Percentiles rank a stretch among this genome's conserved stretches.
phyloP scores from a whole-genome alignment of 805 yeast species.

The Kodamaea leandrae region DNA sequence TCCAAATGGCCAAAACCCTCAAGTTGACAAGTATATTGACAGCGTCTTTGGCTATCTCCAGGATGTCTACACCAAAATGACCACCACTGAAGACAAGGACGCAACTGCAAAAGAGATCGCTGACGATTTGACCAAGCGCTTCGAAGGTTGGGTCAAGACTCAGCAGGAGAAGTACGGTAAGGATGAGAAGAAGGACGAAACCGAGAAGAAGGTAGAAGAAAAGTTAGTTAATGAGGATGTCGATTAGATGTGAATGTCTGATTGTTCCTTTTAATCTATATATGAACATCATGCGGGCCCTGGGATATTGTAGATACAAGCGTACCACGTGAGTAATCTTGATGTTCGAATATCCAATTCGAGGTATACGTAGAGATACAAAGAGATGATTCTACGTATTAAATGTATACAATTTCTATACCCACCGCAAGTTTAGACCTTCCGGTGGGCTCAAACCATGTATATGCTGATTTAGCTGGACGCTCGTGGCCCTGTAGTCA shows the following conservation, averaged over 20 bases:
- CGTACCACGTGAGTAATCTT: no score
- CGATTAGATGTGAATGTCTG: no score
- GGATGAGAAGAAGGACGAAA: conserved; percentile 11
- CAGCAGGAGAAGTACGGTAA: conserved; percentile 10
- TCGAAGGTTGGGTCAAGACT: conserved; percentile 26
- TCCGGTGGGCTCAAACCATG: conserved; percentile 49
- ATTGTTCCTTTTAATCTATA: no score
- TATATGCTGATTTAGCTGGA: conserved; percentile 38
- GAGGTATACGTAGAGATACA: background rate
- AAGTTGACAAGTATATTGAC: conserved; percentile 26
- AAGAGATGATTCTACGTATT: no score
- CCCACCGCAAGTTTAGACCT: conserved; percentile 34
- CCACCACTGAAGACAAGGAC: conserved; percentile 31
- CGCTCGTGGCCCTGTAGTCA: background rate
- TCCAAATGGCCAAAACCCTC: conserved; percentile 28
- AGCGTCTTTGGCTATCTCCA: conserved; percentile 27
- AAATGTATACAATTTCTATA: conserved; percentile 46
- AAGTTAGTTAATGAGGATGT: background rate
- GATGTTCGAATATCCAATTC: background rate
- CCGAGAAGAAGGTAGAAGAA: background rate
- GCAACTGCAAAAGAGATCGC: conserved; percentile 35
- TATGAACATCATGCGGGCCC: no score
- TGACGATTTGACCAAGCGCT: conserved; percentile 27
- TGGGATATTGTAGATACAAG: no score
- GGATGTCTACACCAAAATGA: conserved; percentile 26